A percentile compares a stretch with the other conserved stretches of the same genome.
These are phyloP conservation scores for Simmondsia chinensis DNA, from an alignment of 148 eudicot genomes.

Conservation along the genomic window DNA sequence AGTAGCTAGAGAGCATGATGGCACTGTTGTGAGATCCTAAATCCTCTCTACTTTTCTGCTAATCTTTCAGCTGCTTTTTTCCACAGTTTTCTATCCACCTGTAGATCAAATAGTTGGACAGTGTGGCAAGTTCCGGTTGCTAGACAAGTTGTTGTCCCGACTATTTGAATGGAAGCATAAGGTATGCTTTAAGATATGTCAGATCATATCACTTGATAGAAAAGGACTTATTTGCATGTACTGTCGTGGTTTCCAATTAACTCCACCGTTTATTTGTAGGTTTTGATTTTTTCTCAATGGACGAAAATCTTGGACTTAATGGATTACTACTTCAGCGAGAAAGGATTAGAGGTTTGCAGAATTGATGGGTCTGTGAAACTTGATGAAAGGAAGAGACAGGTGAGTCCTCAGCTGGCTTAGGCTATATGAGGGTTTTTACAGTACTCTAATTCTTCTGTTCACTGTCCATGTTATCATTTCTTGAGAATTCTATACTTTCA, in stretches of 20 bases:
- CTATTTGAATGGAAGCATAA: slow-evolving; percentile 79
- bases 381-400: slow-evolving; percentile 82
- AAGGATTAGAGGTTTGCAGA: slow-evolving; percentile 74
- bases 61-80: neutral
- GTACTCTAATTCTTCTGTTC: too few relatives aligned
- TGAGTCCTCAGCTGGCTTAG: slow-evolving; percentile 5
- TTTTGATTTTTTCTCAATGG: slow-evolving; percentile 94
- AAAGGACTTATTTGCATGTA: too few relatives aligned
- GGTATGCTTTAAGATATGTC: slow-evolving; percentile 27
- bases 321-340: slow-evolving; percentile 85
- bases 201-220: neutral
- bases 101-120: slow-evolving; percentile 81
- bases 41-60: neutral
- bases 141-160: slow-evolving; percentile 61
- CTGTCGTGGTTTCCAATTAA: too few relatives aligned
- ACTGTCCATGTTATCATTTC: too few relatives aligned
- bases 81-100: slow-evolving; percentile 75
- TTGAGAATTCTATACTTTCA: too few relatives aligned
- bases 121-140: slow-evolving; percentile 82
- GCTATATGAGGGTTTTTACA: too few relatives aligned
- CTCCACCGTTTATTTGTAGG: slow-evolving; percentile 59
- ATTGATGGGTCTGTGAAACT: slow-evolving; percentile 89
- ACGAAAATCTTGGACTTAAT: slow-evolving; percentile 82
- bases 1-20: slow-evolving; percentile 19
- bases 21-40: too few relatives aligned